These are phyloP conservation scores for Neoboletus brunneissimus DNA, from an alignment of 768 basidiomycete genomes.

Conservation along the genomic window DNA sequence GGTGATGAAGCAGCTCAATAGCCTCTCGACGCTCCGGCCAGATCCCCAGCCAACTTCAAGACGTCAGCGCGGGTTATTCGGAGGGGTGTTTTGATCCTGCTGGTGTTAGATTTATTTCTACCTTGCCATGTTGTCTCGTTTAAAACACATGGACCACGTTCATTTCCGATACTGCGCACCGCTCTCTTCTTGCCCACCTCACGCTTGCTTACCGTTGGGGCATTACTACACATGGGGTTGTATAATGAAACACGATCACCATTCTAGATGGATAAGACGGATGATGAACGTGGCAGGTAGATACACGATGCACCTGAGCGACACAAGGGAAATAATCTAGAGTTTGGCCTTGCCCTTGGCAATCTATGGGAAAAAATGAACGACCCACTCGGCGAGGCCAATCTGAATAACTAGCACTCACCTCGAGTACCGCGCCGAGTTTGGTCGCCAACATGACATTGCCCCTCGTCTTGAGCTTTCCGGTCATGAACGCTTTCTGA, in stretches of 20 bases:
- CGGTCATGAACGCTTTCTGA: conserved; percentile 96
- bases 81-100: conserved; percentile 62
- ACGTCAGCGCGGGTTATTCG: conserved; percentile 76
- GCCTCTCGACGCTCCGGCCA: conserved; percentile 81
- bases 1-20: conserved; percentile 96
- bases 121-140: background rate
- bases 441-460: conserved; percentile 96
- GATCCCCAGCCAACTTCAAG: conserved; percentile 74
- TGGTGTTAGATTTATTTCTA: background rate
- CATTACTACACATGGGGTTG: conserved; percentile 2
- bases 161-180: background rate
- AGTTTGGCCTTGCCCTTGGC: conserved; percentile 43
- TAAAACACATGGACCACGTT: conserved; percentile 7
- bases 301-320: background rate
- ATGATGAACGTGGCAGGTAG: background rate
- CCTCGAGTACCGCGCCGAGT: conserved; percentile 80
- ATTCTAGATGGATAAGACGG: conserved; percentile 9
- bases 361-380: conserved; percentile 17
- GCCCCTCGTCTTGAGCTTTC: conserved; percentile 87
- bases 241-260: conserved; percentile 20
- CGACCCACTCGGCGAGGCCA: background rate
- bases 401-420: conserved; percentile 24
- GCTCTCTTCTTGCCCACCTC: background rate
- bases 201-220: background rate
- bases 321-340: conserved; percentile 18